Evolutionary conservation across 306 rosid species (phyloP).

Genomic region (barrel medic (Medicago truncatula)): DNA sequence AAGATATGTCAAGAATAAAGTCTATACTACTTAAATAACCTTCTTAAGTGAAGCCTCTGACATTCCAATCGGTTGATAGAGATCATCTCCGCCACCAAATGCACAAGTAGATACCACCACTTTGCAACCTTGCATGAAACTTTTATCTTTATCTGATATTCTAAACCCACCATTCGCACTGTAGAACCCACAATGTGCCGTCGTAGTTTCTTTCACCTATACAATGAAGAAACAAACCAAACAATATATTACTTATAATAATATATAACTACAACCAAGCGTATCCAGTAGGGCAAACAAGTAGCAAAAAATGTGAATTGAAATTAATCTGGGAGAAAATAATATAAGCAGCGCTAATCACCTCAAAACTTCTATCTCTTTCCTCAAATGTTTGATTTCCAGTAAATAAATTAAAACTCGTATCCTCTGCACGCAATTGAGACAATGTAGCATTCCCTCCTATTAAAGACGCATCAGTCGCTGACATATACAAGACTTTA

Average conservation of each 20-base stretch:
- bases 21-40: slow-evolving; percentile 57
- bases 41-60: slow-evolving; percentile 69
- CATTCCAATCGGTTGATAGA: slow-evolving; percentile 98
- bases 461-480: slow-evolving; percentile 47
- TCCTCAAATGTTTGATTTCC: slow-evolving; percentile 85
- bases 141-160: slow-evolving; percentile 72
- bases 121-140: slow-evolving; percentile 71
- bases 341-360: slow-evolving; percentile 47
- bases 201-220: slow-evolving; percentile 69
- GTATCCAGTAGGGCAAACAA: slow-evolving; percentile 11
- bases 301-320: slow-evolving; percentile 3
- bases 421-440: slow-evolving; percentile 49
- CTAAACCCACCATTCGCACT: slow-evolving; percentile 77
- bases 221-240: slow-evolving; percentile 41
- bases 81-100: slow-evolving; percentile 99
- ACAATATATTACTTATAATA: slow-evolving; percentile 7
- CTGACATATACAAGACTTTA: slow-evolving; percentile 59
- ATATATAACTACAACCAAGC: slow-evolving; percentile 40
- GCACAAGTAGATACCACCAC: slow-evolving; percentile 92
- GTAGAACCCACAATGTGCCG: slow-evolving; percentile 89
- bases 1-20: slow-evolving; percentile 24
- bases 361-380: slow-evolving; percentile 80
- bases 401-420: slow-evolving; percentile 79
- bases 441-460: slow-evolving; percentile 52
- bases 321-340: not conserved